These are phyloP conservation scores for Alloascoidea hylecoeti DNA, from an alignment of 805 yeast species.

Conservation along the genomic window DNA sequence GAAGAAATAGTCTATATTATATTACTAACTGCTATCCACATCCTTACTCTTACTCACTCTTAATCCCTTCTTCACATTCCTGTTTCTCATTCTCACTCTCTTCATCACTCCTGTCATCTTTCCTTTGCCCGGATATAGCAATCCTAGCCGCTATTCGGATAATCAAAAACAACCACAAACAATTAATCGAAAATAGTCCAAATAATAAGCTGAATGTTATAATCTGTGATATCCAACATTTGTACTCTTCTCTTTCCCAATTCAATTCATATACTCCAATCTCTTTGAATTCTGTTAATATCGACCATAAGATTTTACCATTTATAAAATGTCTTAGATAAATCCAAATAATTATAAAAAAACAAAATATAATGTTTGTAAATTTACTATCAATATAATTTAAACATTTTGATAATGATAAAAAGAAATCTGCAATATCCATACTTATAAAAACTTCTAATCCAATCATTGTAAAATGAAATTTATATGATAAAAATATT, in stretches of 20 bases:
- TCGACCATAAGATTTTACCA: constrained; percentile 59
- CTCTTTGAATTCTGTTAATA: constrained; percentile 56
- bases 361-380: constrained; percentile 38
- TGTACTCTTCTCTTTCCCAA: constrained; percentile 67
- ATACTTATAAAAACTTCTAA: constrained; percentile 61
- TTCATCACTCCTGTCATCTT: constrained; percentile 64
- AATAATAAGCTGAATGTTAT: constrained; percentile 55
- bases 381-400: constrained; percentile 50
- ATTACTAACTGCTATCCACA: no score
- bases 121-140: constrained; percentile 34
- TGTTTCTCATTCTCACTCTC: no score
- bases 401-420: constrained; percentile 53
- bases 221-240: constrained; percentile 74
- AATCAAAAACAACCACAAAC: constrained; percentile 62
- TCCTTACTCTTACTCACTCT: no score
- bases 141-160: constrained; percentile 49
- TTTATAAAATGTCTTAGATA: constrained; percentile 67
- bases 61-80: no score
- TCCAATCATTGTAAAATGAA: constrained; percentile 81
- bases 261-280: constrained; percentile 56
- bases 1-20: no score
- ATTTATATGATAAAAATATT: constrained; percentile 60
- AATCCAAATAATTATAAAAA: constrained; percentile 51
- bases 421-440: constrained; percentile 74
- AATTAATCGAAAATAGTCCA: constrained; percentile 56